These are phyloP conservation scores for Phragmites australis DNA, from an alignment of 176 grass and related monocot species.

Conservation along the genomic window DNA sequence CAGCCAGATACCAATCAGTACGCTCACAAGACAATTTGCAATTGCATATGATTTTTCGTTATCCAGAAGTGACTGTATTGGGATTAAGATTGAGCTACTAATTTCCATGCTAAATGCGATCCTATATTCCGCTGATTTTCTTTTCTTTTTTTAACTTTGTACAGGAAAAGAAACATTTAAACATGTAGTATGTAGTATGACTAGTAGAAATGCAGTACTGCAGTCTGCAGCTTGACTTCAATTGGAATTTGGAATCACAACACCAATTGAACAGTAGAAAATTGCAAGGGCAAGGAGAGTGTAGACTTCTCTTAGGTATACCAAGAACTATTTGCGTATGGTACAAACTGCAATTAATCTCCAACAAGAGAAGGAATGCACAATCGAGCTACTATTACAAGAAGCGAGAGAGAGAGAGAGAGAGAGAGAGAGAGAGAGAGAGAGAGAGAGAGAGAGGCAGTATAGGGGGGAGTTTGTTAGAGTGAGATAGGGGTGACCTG, in stretches of 20 bases:
- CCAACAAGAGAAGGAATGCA: neutral
- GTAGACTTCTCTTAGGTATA: no score
- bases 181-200: no score
- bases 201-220: neutral
- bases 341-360: neutral
- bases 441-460: neutral
- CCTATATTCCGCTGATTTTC: neutral
- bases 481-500: constrained; percentile 35
- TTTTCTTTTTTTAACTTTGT: no score
- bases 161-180: no score
- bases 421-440: no score
- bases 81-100: neutral
- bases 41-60: neutral
- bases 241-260: no score
- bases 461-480: neutral
- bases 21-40: no score
- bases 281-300: neutral
- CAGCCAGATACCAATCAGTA: neutral
- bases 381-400: no score
- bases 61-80: neutral
- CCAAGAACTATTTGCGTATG: no score
- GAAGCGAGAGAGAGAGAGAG: neutral
- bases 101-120: neutral
- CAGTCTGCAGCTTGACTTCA: neutral
- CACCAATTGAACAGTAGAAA: neutral